Evolutionary conservation across 805 yeast genomes (phyloP).

Genomic region (Hemisphaericaspora nanyangensis): DNA sequence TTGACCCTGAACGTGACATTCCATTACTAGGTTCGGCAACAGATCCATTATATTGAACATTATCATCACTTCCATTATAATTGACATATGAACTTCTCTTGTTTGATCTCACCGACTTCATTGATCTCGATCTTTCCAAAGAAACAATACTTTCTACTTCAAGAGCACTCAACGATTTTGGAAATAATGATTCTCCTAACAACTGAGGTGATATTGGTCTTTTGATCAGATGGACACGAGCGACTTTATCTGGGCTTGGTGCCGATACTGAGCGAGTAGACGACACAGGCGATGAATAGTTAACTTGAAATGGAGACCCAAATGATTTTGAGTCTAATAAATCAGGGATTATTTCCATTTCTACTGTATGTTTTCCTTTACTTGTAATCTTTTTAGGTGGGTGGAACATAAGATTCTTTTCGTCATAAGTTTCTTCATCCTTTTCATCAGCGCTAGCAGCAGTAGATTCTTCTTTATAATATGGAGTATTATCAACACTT

Average conservation of each 20-base stretch:
- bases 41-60: constrained; percentile 23
- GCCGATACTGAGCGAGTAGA: neutral
- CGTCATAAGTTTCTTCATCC: constrained; percentile 9
- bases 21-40: constrained; percentile 15
- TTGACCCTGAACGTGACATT: constrained; percentile 33
- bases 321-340: constrained; percentile 12
- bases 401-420: constrained; percentile 17
- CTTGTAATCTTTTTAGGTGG: constrained; percentile 22
- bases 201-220: constrained; percentile 10
- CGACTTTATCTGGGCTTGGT: neutral
- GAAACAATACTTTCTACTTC: constrained; percentile 76
- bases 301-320: constrained; percentile 32
- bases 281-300: constrained; percentile 11
- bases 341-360: constrained; percentile 17
- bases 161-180: constrained; percentile 58
- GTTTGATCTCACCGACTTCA: constrained; percentile 47
- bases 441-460: neutral
- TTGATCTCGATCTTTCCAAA: constrained; percentile 60
- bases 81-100: constrained; percentile 37
- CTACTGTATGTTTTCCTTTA: constrained; percentile 21
- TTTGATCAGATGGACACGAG: neutral
- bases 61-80: constrained; percentile 39
- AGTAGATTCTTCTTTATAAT: too few relatives aligned
- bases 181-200: constrained; percentile 58
- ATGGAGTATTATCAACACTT: too few relatives aligned